These are phyloP conservation scores for Puccinellia tenuiflora DNA, from an alignment of 176 grass and related monocot genomes.

Conservation along the genomic window DNA sequence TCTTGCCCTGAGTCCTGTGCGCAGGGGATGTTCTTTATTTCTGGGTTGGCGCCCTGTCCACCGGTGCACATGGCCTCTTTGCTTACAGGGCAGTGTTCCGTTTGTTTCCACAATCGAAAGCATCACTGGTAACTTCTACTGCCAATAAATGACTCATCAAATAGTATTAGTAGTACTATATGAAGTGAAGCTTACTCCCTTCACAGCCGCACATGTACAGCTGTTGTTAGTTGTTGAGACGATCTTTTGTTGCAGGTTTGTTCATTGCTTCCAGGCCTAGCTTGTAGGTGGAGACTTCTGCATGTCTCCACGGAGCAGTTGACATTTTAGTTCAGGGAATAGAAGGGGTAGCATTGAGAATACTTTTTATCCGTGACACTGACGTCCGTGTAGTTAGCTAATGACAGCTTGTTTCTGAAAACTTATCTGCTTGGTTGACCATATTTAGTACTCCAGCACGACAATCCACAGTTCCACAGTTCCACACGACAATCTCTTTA, in stretches of 20 bases:
- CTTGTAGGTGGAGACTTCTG: neutral
- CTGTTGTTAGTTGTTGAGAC: slow-evolving; percentile 8
- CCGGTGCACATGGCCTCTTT: slow-evolving; percentile 33
- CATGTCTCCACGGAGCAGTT: neutral
- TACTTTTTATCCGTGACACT: neutral
- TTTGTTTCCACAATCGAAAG: slow-evolving; percentile 20
- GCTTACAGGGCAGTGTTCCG: slow-evolving; percentile 5
- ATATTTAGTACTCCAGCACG: too few relatives aligned
- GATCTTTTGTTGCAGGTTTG: neutral
- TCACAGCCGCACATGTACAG: neutral
- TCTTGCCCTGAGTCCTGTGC: slow-evolving; percentile 2
- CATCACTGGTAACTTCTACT: neutral
- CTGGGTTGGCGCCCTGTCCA: slow-evolving; percentile 10
- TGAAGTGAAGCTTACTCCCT: slow-evolving; percentile 1
- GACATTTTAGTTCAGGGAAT: neutral
- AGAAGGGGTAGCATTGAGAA: neutral
- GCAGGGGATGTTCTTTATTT: slow-evolving; percentile 20
- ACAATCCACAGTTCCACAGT: neutral
- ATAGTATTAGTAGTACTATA: neutral
- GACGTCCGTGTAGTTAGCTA: neutral
- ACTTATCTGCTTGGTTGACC: neutral
- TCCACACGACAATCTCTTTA: neutral
- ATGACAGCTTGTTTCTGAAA: neutral
- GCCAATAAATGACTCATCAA: neutral
- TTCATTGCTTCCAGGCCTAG: neutral